Evolutionary conservation across 257 asterid species (phyloP).

Genomic region (Fraxinus americana): DNA sequence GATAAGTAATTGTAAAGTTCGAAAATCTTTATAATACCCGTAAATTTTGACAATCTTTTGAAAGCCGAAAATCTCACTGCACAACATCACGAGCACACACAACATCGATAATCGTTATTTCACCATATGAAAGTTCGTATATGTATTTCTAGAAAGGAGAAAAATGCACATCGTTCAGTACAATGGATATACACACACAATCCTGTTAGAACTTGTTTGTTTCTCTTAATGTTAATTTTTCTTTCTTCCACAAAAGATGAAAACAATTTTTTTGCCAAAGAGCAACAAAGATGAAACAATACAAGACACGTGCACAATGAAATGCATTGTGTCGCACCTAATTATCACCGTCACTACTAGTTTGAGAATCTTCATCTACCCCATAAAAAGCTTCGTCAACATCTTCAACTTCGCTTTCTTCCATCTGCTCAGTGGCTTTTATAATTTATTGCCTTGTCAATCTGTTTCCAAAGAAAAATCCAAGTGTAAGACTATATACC

Average conservation of each 20-base stretch:
- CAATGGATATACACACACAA: too few species aligned
- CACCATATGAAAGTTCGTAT: background rate
- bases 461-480: conserved; percentile 44
- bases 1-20: too few species aligned
- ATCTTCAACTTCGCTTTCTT: conserved; percentile 74
- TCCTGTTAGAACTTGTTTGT: too few species aligned
- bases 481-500: too few species aligned
- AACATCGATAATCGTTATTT: background rate
- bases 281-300: background rate
- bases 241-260: background rate
- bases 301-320: conserved; percentile 13
- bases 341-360: conserved; percentile 60
- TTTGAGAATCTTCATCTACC: conserved; percentile 68
- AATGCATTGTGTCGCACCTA: conserved; percentile 30
- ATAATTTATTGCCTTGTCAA: conserved; percentile 52
- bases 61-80: background rate
- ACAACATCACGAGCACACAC: background rate
- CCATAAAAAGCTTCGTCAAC: conserved; percentile 77
- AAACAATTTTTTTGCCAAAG: conserved; percentile 4
- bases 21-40: too few species aligned
- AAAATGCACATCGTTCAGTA: too few species aligned
- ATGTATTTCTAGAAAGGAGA: background rate
- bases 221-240: background rate
- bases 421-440: conserved; percentile 36
- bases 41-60: too few species aligned